Evolutionary conservation across 169 alveolate genomes (phyloP), one percentile per base, ranked within the genome.

Genomic region (Plasmodium berghei): DNA sequence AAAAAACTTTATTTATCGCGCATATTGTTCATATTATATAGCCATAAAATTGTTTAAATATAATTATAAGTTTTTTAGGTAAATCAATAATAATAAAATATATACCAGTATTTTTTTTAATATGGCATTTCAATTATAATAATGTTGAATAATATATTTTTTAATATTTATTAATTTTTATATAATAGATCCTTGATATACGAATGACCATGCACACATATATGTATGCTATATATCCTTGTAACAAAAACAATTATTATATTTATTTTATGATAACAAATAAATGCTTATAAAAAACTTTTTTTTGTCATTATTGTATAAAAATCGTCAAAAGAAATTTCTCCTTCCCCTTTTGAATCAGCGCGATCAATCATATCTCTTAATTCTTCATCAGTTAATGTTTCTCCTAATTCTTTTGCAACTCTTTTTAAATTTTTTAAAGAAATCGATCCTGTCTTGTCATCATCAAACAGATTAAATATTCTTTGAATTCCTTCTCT

Each of bases 281-380:
- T 49, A 87, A 56, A 45, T 66, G 28, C 40, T 95, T 95, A 97
- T 62, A 98, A 98, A 86, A 98, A 97, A 54, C 99, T 97, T 91
- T 97, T 97, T 94, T 98, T 98, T 70, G 99, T 98, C 99, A 98
- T 98, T 72, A 98, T 98, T 91, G 97, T 96, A 94, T 98, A 98
- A 94, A 98, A 98, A 92, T 98, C 99, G 75, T 99, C 99, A 71
- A 97, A 97, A 55, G 99, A 97, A 52, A 99, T 97, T 87, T 97
- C 99, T n/a, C 99, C 99, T 77, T 98, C 99, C 1, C 99, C 99
- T 90, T 99, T 98, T 20, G 99, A 95, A 93, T 98, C 99, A 20
- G 99, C 99, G 83, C 99, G 94, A 92, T 98, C 99, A 73, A 98
- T 97, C 99, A 98, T 98, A 90, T 99, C 99, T 85, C 98, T 94